A percentile compares a stretch with the other conserved stretches of the same genome.
Conservation (phyloP, 192 early-diverging fungal genomes). For the Backusella mclennaniae region DNA sequence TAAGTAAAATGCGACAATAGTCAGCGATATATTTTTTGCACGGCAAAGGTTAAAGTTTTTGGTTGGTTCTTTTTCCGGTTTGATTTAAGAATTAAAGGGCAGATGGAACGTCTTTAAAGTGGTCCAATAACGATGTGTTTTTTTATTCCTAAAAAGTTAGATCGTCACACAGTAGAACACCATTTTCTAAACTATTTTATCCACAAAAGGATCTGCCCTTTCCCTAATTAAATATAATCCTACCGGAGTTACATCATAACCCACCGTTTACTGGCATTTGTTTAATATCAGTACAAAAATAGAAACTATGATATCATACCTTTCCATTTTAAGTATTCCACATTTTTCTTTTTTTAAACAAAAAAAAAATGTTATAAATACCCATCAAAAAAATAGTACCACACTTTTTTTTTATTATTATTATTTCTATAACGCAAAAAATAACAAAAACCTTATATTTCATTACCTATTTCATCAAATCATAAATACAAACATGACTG, state of each 20-base stretch:
- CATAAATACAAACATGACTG: neutral
- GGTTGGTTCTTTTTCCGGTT: neutral
- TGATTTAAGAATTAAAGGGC: neutral
- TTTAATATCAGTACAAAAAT: neutral
- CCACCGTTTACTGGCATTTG: neutral
- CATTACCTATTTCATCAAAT: neutral
- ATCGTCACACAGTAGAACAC: neutral
- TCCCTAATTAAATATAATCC: neutral
- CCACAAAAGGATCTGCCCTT: neutral
- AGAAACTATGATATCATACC: neutral
- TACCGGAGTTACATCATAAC: neutral
- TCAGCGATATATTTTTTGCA: neutral
- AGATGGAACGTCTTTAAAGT: neutral
- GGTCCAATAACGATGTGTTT: neutral
- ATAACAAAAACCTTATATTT: neutral
- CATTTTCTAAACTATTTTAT: neutral
- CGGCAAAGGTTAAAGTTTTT: neutral
- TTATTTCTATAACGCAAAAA: neutral
- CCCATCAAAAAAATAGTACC: neutral
- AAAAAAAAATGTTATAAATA: constrained; percentile 10
- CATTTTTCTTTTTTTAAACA: neutral
- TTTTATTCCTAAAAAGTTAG: neutral
- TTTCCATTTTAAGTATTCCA: neutral
- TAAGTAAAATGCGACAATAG: neutral
- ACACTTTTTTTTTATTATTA: neutral